These are phyloP conservation scores for Inga leiocalycina DNA, from an alignment of 306 rosid genomes.

Conservation along the genomic window DNA sequence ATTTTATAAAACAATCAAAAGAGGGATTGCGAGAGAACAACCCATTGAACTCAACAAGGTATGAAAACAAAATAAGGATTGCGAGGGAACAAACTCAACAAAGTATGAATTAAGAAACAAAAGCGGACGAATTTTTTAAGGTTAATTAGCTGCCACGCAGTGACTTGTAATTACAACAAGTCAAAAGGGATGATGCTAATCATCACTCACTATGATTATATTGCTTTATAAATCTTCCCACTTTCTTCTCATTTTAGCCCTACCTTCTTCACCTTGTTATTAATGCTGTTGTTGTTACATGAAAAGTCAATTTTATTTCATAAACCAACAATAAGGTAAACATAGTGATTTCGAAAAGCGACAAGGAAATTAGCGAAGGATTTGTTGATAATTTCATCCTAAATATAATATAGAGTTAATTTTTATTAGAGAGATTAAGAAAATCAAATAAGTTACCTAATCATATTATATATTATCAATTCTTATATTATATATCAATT, in stretches of 20 bases:
- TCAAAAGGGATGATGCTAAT: neutral
- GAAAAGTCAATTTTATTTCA: neutral
- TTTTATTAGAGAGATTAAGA: no score
- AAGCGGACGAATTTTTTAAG: neutral
- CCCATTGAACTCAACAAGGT: no score
- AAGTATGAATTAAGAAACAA: neutral
- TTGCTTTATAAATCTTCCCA: neutral
- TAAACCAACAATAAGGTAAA: neutral
- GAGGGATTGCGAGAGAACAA: no score
- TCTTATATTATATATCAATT: no score
- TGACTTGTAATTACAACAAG: neutral
- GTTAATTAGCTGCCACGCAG: neutral
- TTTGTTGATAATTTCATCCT: no score
- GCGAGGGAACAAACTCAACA: neutral
- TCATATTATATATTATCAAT: no score
- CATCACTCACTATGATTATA: neutral
- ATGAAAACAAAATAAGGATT: no score
- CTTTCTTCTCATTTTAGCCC: no score
- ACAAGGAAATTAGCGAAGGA: neutral
- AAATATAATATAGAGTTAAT: fast-evolving
- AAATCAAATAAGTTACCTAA: no score
- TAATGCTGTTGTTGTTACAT: neutral
- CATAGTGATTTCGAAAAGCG: neutral
- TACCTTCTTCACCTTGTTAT: neutral
- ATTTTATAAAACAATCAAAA: no score